Percentiles rank a stretch among this genome's conserved stretches.
These are phyloP conservation scores for Fusarium falciforme DNA, from an alignment of 2,329 filamentous ascomycete species.

Conservation along the genomic window DNA sequence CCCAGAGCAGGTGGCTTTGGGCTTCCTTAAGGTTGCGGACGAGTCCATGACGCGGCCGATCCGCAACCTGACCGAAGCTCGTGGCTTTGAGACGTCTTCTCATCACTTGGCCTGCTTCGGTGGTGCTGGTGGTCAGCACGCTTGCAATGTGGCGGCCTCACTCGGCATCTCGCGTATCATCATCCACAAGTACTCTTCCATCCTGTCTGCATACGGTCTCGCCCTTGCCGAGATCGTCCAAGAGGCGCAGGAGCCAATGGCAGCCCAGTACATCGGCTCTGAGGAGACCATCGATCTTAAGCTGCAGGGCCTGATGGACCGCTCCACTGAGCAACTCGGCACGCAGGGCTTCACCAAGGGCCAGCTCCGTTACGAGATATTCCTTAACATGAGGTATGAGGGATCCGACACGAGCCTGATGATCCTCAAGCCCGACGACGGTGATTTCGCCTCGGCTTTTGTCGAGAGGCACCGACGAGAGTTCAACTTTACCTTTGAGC, in stretches of 20 bases:
- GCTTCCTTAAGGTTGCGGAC: conserved; percentile 52
- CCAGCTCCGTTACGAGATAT: conserved; percentile 55
- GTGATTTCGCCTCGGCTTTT: conserved; percentile 76
- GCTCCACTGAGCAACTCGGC: background rate
- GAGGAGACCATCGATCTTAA: background rate
- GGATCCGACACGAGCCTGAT: conserved; percentile 57
- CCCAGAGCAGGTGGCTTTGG: conserved; percentile 50
- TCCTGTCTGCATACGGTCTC: background rate
- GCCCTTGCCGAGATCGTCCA: background rate
- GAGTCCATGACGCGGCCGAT: conserved; percentile 52
- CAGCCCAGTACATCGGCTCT: background rate
- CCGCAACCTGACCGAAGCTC: conserved; percentile 50
- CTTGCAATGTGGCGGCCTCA: background rate
- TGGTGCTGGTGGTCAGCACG: background rate
- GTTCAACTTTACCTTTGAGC: conserved; percentile 71
- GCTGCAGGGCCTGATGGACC: background rate
- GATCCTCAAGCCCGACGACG: conserved; percentile 41
- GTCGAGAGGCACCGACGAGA: conserved; percentile 78
- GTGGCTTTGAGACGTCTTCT: conserved; percentile 49
- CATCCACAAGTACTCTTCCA: background rate
- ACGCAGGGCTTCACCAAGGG: conserved; percentile 47
- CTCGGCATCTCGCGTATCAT: background rate
- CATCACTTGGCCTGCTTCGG: conserved; percentile 51
- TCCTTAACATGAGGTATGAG: conserved; percentile 57
- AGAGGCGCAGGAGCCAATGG: conserved; percentile 19